Percentiles rank a stretch among this genome's conserved stretches.
Evolutionary conservation across 768 basidiomycete species (phyloP).

Genomic region (Hypsizygus marmoreus): DNA sequence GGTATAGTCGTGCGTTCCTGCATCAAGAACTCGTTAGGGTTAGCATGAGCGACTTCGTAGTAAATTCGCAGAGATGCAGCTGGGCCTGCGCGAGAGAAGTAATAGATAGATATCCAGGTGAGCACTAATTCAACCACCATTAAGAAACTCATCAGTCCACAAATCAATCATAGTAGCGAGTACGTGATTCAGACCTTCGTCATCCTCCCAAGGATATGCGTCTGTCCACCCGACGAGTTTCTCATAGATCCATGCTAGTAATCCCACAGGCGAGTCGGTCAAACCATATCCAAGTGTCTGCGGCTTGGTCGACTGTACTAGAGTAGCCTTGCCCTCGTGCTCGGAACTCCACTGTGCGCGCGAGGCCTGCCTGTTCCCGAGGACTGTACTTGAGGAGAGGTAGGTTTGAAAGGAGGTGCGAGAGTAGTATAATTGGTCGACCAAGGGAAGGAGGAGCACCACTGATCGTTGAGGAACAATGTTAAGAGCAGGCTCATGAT

Average conservation of each 20-base stretch:
- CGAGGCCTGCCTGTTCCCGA: conserved; percentile 35
- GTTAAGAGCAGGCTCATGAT: neutral
- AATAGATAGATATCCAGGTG: conserved; percentile 64
- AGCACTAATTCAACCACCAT: conserved; percentile 39
- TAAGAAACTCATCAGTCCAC: neutral
- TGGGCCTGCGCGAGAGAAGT: conserved; percentile 61
- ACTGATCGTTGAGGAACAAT: conserved; percentile 5
- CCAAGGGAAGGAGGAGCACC: conserved; percentile 21
- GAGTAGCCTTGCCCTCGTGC: conserved; percentile 39
- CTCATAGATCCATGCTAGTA: conserved; percentile 56
- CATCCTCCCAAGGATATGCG: conserved; percentile 56
- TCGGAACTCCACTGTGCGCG: conserved; percentile 29
- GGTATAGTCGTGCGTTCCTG: conserved; percentile 34
- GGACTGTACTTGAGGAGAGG: conserved; percentile 21
- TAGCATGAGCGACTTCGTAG: conserved; percentile 42
- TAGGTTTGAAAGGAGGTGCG: conserved; percentile 24
- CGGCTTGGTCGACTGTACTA: conserved; percentile 46
- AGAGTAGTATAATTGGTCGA: conserved; percentile 26
- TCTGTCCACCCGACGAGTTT: conserved; percentile 54
- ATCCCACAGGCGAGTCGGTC: conserved; percentile 57
- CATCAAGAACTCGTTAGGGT: conserved; percentile 4
- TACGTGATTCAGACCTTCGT: conserved; percentile 42
- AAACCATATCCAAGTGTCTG: conserved; percentile 57
- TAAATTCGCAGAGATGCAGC: conserved; percentile 61
- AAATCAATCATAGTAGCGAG: neutral